phyloP scores from a whole-genome alignment of 2,329 filamentous ascomycete genomes.

The Nemania abortiva region DNA sequence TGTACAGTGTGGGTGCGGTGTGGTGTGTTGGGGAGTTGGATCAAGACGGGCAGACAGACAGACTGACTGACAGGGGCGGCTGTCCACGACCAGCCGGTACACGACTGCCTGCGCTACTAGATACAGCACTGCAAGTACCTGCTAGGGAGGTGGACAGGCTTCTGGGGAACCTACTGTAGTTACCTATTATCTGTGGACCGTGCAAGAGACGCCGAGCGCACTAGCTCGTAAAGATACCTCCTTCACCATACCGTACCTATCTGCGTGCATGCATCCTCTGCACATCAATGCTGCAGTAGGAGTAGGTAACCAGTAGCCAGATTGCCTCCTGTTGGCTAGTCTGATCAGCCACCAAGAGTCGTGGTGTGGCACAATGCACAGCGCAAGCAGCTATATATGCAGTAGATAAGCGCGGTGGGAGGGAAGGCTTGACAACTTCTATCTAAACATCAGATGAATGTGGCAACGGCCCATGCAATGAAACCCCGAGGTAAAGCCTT shows the following conservation, averaged over 20 bases:
- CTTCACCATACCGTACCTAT: slow-evolving; percentile 7
- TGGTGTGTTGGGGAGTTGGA: slow-evolving; percentile 23
- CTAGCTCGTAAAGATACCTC: slow-evolving; percentile 18
- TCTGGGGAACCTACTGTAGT: not conserved
- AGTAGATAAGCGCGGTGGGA: not conserved
- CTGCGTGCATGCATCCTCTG: slow-evolving; percentile 11
- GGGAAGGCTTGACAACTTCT: not conserved
- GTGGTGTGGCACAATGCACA: slow-evolving; percentile 13
- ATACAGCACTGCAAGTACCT: not conserved
- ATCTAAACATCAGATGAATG: not conserved
- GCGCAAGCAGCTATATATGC: not conserved
- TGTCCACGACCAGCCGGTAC: no score
- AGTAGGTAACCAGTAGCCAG: not conserved
- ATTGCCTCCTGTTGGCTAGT: slow-evolving; percentile 12
- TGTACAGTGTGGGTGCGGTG: slow-evolving; percentile 32
- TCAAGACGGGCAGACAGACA: slow-evolving; percentile 28
- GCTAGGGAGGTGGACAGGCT: no score
- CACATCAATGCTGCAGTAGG: slow-evolving; percentile 23
- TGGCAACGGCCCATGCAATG: slow-evolving; percentile 1
- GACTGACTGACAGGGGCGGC: not conserved
- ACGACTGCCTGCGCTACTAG: not conserved
- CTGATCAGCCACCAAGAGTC: slow-evolving; percentile 1
- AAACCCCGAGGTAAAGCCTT: slow-evolving; percentile 28
- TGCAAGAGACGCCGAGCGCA: slow-evolving; percentile 24
- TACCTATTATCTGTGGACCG: slow-evolving; percentile 26